These are phyloP conservation scores for Malassezia cuniculi DNA, from an alignment of 1,284 basidiomycete genomes.

Conservation along the genomic window DNA sequence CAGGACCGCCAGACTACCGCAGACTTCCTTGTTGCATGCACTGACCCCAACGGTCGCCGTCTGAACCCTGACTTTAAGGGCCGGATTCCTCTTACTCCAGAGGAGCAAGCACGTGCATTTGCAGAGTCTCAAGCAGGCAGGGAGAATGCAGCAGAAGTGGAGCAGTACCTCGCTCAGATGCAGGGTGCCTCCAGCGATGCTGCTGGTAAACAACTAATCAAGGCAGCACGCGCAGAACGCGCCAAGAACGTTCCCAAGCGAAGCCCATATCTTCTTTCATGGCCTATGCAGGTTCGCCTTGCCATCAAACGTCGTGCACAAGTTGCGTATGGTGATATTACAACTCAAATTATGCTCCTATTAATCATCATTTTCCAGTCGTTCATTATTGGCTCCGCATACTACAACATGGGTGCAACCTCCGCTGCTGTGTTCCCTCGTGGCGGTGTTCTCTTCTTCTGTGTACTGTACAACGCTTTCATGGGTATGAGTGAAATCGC, in stretches of 20 bases:
- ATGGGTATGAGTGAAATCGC: conserved; percentile 45
- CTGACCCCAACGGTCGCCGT: conserved; percentile 50
- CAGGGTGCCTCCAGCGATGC: neutral
- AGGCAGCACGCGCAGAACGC: conserved; percentile 17
- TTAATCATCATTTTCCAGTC: conserved; percentile 49
- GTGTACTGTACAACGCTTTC: conserved; percentile 46
- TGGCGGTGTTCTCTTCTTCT: conserved; percentile 47
- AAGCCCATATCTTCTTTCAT: conserved; percentile 22
- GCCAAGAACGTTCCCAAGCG: conserved; percentile 15
- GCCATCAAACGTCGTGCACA: conserved; percentile 56
- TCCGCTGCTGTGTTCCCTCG: conserved; percentile 29
- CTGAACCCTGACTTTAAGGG: conserved; percentile 32
- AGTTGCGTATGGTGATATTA: conserved; percentile 54
- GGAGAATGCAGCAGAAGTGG: conserved; percentile 14
- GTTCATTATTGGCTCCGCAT: conserved; percentile 66
- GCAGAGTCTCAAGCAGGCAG: conserved; percentile 16
- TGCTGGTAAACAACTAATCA: conserved; percentile 13
- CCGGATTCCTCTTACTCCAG: conserved; percentile 24
- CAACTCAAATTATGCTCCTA: conserved; percentile 41
- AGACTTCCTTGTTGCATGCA: conserved; percentile 54
- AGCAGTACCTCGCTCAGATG: conserved; percentile 17
- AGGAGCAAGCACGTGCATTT: conserved; percentile 20
- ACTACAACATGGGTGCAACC: conserved; percentile 48
- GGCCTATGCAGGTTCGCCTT: conserved; percentile 51
- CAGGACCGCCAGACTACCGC: conserved; percentile 28